Percentiles rank a stretch among this genome's conserved stretches.
phyloP scores from a whole-genome alignment of 2,329 filamentous ascomycete species.

The Aspergillus ruber region DNA sequence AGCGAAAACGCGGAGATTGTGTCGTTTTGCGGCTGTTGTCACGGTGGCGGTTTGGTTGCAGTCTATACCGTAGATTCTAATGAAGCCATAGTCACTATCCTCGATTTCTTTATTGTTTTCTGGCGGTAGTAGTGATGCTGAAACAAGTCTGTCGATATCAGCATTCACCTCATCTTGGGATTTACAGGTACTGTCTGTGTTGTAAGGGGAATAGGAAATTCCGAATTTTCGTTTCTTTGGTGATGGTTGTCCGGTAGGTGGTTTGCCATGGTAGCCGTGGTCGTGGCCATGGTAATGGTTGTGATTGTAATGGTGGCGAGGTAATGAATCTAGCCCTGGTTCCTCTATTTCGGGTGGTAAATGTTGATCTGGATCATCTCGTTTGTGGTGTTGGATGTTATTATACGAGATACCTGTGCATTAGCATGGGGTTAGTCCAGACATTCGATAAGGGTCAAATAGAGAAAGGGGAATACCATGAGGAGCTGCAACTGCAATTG shows the following conservation, averaged over 20 bases:
- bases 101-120: conserved; percentile 9
- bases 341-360: too few species aligned
- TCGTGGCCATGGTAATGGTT: background rate
- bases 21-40: conserved; percentile 56
- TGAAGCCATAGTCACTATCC: conserved; percentile 53
- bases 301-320: background rate
- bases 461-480: too few species aligned
- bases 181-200: conserved; percentile 59
- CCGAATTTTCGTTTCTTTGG: conserved; percentile 30
- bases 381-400: too few species aligned
- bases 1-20: conserved; percentile 64
- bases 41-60: conserved; percentile 65
- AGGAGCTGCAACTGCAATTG: too few species aligned
- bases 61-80: conserved; percentile 75
- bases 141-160: conserved; percentile 49
- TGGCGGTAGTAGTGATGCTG: background rate
- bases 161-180: conserved; percentile 52
- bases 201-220: conserved; percentile 56
- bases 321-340: too few species aligned
- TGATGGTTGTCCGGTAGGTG: background rate
- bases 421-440: too few species aligned
- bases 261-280: background rate
- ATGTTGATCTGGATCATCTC: too few species aligned
- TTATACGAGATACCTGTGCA: too few species aligned
- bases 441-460: too few species aligned